Base-by-base conservation (phyloP, 2,329 filamentous ascomycete genomes). In the Chaetomiaceae sp. region DNA sequence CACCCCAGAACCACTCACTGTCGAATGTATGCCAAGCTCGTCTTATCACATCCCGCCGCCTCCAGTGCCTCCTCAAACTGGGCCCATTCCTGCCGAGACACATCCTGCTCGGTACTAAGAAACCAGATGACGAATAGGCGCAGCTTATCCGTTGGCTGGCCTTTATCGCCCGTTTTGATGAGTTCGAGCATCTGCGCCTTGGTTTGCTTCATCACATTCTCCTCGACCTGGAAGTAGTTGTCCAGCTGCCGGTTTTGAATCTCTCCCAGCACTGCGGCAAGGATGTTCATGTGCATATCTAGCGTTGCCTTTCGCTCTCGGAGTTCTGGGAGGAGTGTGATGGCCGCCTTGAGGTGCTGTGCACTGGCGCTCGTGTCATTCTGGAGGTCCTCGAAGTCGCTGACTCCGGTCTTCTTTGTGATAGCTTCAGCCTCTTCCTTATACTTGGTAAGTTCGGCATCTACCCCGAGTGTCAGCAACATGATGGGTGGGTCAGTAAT, bases 221-320 rank as follows among this genome's bases (percentile, higher is more conserved):
- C 92, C 68, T 99, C 95, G 5, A 96, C 75, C 67, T 97, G 90
- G 73, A 95, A 99, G 71, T 89, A 99, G 67, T 94, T 94, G 67
- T 99, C 94, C 5, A 99, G 77, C 69, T 97, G 91, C 14, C 94
- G 85, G 62, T 95, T 89, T 67, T 97, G 96, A 70, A 97, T 96
- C 1, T 90, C 91, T 0, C 74, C 78, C 36, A 85, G 66, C 3
- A 85, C 68, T 1, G 89, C 89, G 1, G 91, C 92, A 3, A 95
- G 78, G 54, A 97, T 96, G 67, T 95, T 96, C 94, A 99, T 99
- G 69, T 99, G 94, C 88, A 96, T 97, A 67, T 96, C 94, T 5
- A 99, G 80, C 18, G 86, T 81, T n/a, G 86, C 85, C 68, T 99
- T 99, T 54, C 94, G 85, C 69, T 97, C 94, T 58, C 90, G 80